Evolutionary conservation across 2,329 filamentous ascomycete genomes (phyloP), one percentile per base, ranked within the genome.

Genomic region (Paecilomyces sp.): DNA sequence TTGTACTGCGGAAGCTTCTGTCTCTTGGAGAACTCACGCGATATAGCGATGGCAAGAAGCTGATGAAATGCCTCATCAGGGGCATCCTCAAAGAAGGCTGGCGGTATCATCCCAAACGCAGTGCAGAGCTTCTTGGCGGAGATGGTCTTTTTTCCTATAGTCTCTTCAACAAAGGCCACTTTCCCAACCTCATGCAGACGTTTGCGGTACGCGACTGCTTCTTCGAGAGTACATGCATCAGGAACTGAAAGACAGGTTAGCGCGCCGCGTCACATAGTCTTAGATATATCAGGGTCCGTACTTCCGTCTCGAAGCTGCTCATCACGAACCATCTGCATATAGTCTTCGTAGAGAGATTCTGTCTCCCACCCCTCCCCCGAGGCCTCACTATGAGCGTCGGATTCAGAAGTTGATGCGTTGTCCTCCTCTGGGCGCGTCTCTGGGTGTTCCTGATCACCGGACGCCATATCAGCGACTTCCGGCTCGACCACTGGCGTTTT

Each of bases 61-160:
- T 83, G 81, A 72, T 89, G 89, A 74, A 91, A 94, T 33, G 84
- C 82, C 57, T 90, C 85, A 70, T 96, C 91, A n/a, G 82, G 79
- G 36, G 81, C 78, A 47, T 86, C 88, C 34, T 92, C 86, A 13
- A 96, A 83, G 70, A 91, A 92, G 41, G 80, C 74, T 2, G 91
- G 90, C 52, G 90, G 85, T 47, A 84, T 80, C 66, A 96, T 85
- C 61, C 87, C 88, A 79, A 97, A 97, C 13, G 91, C 92, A 8
- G 90, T 92, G 70, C 93, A 86, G 31, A 97, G 81, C 75, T 91
- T 93, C 76, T 89, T 91, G 58, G 89, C 89, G 22, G 88, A 87
- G 71, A 94, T 87, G 57, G 80, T 81, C 33, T 87, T 86, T 57
- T 82, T 81, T 63, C 86, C 85, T 56, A 95, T 80, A 33, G 88